These are phyloP conservation scores for Chaetoceros muelleri DNA, from an alignment of 108 stramenopile genomes.

Conservation along the genomic window DNA sequence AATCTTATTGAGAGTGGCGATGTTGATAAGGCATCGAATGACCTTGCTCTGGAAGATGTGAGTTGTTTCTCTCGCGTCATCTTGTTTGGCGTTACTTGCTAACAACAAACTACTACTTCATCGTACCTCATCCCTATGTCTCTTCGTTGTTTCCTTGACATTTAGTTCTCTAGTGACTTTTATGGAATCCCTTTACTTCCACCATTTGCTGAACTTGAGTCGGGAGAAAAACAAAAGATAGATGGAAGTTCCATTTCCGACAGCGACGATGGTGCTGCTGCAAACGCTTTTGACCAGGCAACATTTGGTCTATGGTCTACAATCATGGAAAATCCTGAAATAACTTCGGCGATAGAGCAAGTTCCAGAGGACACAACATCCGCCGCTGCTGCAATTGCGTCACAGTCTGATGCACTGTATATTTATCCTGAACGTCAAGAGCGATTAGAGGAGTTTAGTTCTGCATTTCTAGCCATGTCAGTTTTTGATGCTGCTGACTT, in stretches of 20 bases:
- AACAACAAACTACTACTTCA: too few relatives aligned
- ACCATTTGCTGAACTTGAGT: constrained; percentile 25
- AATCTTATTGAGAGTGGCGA: too few relatives aligned
- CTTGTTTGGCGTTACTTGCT: too few relatives aligned
- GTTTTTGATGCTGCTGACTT: constrained; percentile 92
- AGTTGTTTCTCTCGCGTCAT: too few relatives aligned
- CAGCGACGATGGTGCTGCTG: constrained; percentile 5
- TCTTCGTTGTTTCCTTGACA: constrained; percentile 1
- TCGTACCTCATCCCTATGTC: neutral
- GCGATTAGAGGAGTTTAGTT: constrained; percentile 86
- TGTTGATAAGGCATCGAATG: too few relatives aligned
- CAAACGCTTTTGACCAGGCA: constrained; percentile 75
- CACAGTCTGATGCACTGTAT: constrained; percentile 11
- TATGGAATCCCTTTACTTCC: constrained; percentile 84
- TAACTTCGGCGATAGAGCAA: constrained; percentile 5
- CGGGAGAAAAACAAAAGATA: neutral
- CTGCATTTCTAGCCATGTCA: constrained; percentile 87
- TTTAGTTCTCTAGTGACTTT: constrained; percentile 43
- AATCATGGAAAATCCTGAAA: constrained; percentile 53
- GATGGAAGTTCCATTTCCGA: constrained; percentile 1
- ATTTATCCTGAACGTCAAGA: constrained; percentile 30
- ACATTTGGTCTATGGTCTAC: constrained; percentile 83
- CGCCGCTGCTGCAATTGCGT: neutral
- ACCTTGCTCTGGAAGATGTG: too few relatives aligned
- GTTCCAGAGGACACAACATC: neutral